Percentiles rank a stretch among this genome's conserved stretches.
phyloP scores from a whole-genome alignment of 2,329 filamentous ascomycete genomes.

The Emmonsia crescens region DNA sequence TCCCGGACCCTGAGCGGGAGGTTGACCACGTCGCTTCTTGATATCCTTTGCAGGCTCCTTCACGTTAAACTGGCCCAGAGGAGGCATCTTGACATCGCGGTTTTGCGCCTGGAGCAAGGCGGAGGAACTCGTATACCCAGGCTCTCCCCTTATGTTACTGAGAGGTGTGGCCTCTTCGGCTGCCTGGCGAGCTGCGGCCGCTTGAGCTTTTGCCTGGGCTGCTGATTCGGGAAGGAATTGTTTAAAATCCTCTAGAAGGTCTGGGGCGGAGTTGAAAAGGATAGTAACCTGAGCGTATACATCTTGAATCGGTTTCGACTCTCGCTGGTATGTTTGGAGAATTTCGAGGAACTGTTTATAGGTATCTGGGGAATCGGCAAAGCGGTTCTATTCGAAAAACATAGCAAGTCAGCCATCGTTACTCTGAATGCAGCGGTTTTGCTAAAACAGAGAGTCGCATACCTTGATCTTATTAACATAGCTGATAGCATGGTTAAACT shows the following conservation, averaged over 20 bases:
- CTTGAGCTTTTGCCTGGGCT: conserved; percentile 54
- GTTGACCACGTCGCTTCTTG: conserved; percentile 69
- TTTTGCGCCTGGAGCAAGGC: conserved; percentile 40
- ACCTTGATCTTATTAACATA: conserved; percentile 99
- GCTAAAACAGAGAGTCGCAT: conserved; percentile 21
- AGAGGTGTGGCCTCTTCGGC: conserved; percentile 58
- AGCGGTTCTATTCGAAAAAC: conserved; percentile 61
- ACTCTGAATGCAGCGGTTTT: not conserved
- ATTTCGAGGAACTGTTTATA: conserved; percentile 99
- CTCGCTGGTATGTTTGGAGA: conserved; percentile 91
- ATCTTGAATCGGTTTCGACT: conserved; percentile 96
- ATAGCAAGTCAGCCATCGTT: not conserved
- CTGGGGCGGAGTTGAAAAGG: conserved; percentile 83
- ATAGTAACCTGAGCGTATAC: conserved; percentile 95
- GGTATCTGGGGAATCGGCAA: conserved; percentile 91
- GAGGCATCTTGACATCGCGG: conserved; percentile 63
- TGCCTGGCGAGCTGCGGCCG: conserved; percentile 46
- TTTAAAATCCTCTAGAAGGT: conserved; percentile 95
- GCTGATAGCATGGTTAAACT: conserved; percentile 98
- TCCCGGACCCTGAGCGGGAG: conserved; percentile 28
- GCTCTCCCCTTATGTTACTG: conserved; percentile 51
- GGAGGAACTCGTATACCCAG: conserved; percentile 32
- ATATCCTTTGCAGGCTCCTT: conserved; percentile 76
- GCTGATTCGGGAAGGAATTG: conserved; percentile 92
- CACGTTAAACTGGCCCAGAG: conserved; percentile 85